These are phyloP conservation scores for Colletotrichum tabaci DNA, from an alignment of 2,329 filamentous ascomycete genomes.

Conservation along the genomic window DNA sequence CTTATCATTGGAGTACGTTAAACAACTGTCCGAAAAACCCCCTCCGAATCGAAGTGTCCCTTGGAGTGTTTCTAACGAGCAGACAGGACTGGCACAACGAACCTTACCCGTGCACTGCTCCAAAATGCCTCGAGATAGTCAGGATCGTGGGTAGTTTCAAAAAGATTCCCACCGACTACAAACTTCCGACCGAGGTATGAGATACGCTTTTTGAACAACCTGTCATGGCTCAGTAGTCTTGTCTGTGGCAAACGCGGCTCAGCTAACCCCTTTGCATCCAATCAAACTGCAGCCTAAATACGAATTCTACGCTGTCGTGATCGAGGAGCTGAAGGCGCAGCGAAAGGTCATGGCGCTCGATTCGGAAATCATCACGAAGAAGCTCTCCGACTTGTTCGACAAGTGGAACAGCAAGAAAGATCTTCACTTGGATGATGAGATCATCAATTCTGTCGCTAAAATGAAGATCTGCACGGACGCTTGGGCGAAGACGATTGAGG, in stretches of 20 bases:
- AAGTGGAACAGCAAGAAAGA: not conserved
- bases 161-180: not conserved
- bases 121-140: not conserved
- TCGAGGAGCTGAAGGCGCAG: not conserved
- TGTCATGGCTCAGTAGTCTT: accelerated
- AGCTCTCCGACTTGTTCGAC: not conserved
- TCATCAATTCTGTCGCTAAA: not conserved
- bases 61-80: not conserved
- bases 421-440: not conserved
- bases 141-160: not conserved
- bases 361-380: not conserved
- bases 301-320: not conserved
- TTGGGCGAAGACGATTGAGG: not conserved
- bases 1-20: not conserved
- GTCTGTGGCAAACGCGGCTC: no score
- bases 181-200: not conserved
- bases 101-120: not conserved
- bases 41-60: no score
- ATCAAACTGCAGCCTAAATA: not conserved
- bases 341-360: not conserved
- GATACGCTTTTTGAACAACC: no score
- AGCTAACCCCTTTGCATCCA: not conserved
- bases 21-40: no score
- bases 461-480: conserved; percentile 9
- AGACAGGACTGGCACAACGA: not conserved